Evolutionary conservation across 805 yeast genomes (phyloP), one percentile per base, ranked within the genome.

Genomic region (Candida pseudofarinosa): DNA sequence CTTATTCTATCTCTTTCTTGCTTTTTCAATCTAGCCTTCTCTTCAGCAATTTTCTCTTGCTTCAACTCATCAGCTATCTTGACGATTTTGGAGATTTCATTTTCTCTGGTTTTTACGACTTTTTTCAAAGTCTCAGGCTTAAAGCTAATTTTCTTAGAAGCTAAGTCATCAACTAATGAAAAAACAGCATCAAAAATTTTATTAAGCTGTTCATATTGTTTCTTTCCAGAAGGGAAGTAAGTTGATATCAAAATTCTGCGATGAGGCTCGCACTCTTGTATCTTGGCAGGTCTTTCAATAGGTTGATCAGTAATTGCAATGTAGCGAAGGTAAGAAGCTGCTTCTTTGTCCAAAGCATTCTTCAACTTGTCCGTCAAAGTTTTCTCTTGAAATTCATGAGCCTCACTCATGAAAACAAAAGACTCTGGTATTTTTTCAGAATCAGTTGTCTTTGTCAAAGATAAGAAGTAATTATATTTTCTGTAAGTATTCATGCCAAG

Each of bases 401-500:
- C 80, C 72, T 93, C 99, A 53, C 85, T 73, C 98, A 93, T 90
- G 67, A 79, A 88, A 19, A 88, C 96, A 58, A 76, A 86, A 49
- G 85, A 80, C 36, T 67, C 54, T 30, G 97, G 96, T 53, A 91
- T 71, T 51, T 77, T 74, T 19, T 74, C 60, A 19, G 85, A 80
- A 59, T 88, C 95, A 34, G 83, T 54, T 34, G 96, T 87, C 53
- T 80, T 86, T 50, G 98, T 87, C 57, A 90, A 74, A 1, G 96
- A 85, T 57, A 91, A 71, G 65, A 71, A 91, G 68, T 88, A 93
- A 67, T 85, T 83, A 44, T 78, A 79, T 38, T 74, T 81, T 66
- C 98, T 85, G 48, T 75, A 71, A 39, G 77, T 75, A 60, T 81
- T 80, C 97, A 93, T 88, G 49, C 79, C 77, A 35, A 80, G 74